A percentile compares a stretch with the other conserved stretches of the same genome.
These are phyloP conservation scores for Marasmius fiardii DNA, from an alignment of 1,284 basidiomycete genomes.

Conservation along the genomic window DNA sequence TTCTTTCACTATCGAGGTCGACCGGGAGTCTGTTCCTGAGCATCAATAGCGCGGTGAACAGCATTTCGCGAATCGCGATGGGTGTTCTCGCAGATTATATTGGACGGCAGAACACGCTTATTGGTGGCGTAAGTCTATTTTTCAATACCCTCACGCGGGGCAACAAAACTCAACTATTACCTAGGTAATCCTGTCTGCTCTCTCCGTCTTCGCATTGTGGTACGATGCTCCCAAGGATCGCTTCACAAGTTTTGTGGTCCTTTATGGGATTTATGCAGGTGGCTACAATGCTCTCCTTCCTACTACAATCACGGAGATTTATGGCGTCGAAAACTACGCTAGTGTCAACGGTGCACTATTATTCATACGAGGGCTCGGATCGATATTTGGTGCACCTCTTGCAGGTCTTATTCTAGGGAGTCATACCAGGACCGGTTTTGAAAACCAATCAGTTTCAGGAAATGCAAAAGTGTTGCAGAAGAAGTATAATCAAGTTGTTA, in stretches of 20 bases:
- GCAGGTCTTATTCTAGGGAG: slow-evolving; percentile 39
- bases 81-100: slow-evolving; percentile 39
- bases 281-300: slow-evolving; percentile 42
- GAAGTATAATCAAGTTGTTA: slow-evolving; percentile 35
- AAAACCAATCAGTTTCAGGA: background rate
- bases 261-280: slow-evolving; percentile 38
- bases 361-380: slow-evolving; percentile 38
- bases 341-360: slow-evolving; percentile 39
- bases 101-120: slow-evolving; percentile 44
- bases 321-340: slow-evolving; percentile 38
- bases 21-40: slow-evolving; percentile 39
- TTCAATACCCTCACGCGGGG: background rate
- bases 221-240: slow-evolving; percentile 31
- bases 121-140: slow-evolving; percentile 31
- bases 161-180: background rate
- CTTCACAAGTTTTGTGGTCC: slow-evolving; percentile 35
- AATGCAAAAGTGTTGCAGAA: slow-evolving; percentile 19
- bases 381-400: slow-evolving; percentile 37
- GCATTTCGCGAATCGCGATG: slow-evolving; percentile 37
- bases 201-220: slow-evolving; percentile 43
- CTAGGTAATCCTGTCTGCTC: slow-evolving; percentile 36
- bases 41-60: slow-evolving; percentile 41
- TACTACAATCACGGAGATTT: slow-evolving; percentile 40
- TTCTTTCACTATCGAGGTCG: slow-evolving; percentile 34
- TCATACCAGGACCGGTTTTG: slow-evolving; percentile 23